A percentile compares a stretch with the other conserved stretches of the same genome.
phyloP scores from a whole-genome alignment of 768 basidiomycete species.

The Butyriboletus loyo region DNA sequence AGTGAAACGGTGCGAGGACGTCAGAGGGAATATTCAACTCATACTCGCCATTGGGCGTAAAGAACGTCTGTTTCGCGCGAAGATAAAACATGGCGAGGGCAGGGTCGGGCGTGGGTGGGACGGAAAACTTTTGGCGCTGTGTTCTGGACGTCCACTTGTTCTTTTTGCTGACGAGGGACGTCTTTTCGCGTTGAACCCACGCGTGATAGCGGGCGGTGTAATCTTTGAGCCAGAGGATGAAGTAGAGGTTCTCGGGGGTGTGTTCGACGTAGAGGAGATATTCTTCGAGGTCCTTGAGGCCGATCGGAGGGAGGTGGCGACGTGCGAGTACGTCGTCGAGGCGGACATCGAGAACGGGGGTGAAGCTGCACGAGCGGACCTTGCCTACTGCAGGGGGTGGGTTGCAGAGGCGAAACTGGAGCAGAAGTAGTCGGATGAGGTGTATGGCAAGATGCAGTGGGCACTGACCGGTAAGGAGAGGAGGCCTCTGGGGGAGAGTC shows the following conservation, averaged over 20 bases:
- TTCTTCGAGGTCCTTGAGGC: conserved; percentile 75
- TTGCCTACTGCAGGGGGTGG: conserved; percentile 67
- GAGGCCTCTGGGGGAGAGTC: conserved; percentile 34
- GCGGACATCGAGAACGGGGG: conserved; percentile 62
- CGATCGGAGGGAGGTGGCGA: conserved; percentile 76
- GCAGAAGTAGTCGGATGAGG: not conserved
- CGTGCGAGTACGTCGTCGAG: conserved; percentile 75
- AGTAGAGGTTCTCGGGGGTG: conserved; percentile 78
- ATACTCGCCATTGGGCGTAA: conserved; percentile 67
- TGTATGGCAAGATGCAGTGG: fast-evolving
- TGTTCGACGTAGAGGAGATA: conserved; percentile 79
- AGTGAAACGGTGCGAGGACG: conserved; percentile 59
- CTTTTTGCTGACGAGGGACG: conserved; percentile 36
- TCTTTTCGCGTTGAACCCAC: conserved; percentile 37
- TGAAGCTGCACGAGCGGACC: conserved; percentile 65
- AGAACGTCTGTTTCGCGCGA: conserved; percentile 79
- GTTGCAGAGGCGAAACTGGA: conserved; percentile 53
- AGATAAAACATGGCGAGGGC: conserved; percentile 71
- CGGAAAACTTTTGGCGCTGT: conserved; percentile 27
- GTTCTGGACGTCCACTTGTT: conserved; percentile 36
- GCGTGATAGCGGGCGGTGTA: conserved; percentile 51
- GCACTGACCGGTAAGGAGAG: conserved; percentile 39
- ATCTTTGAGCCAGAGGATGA: conserved; percentile 78
- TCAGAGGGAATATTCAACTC: conserved; percentile 70
- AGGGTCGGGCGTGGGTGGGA: conserved; percentile 42